Conservation (phyloP, 78 protist species). For the Carpediemonas membranifera region DNA sequence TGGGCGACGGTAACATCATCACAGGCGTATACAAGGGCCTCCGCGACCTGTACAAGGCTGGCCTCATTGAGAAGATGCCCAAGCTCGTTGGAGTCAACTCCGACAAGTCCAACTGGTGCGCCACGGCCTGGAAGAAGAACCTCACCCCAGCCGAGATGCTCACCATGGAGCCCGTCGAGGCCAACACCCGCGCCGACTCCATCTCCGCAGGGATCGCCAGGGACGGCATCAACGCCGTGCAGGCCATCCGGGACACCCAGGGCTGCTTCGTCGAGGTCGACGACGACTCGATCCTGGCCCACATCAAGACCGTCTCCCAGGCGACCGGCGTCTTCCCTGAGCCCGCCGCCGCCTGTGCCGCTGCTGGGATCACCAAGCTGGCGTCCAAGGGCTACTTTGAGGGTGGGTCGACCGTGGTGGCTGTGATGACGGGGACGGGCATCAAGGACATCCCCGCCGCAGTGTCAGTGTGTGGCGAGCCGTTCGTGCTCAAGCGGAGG, state of each 20-base stretch:
- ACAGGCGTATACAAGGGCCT: slow-evolving; percentile 34
- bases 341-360: slow-evolving; percentile 33
- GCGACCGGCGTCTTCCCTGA: slow-evolving; percentile 33
- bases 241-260: slow-evolving; percentile 3
- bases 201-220: slow-evolving; percentile 22
- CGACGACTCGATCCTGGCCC: slow-evolving; percentile 30
- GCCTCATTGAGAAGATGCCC: slow-evolving; percentile 35
- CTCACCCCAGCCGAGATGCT: background rate
- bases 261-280: slow-evolving; percentile 20
- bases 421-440: slow-evolving; percentile 20
- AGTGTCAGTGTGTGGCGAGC: background rate
- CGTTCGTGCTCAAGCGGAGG: too few species aligned
- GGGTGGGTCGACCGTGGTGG: too few species aligned
- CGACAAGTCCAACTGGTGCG: background rate
- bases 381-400: background rate
- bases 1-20: slow-evolving; percentile 49
- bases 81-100: slow-evolving; percentile 22
- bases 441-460: slow-evolving; percentile 24
- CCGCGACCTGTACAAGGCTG: slow-evolving; percentile 11
- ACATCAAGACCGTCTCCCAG: slow-evolving; percentile 13
- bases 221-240: slow-evolving; percentile 3
- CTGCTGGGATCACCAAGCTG: slow-evolving; percentile 17
- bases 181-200: slow-evolving; percentile 31
- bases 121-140: background rate
- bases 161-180: background rate